phyloP scores from a whole-genome alignment of 2,329 filamentous ascomycete genomes.

The Pyricularia sp. region DNA sequence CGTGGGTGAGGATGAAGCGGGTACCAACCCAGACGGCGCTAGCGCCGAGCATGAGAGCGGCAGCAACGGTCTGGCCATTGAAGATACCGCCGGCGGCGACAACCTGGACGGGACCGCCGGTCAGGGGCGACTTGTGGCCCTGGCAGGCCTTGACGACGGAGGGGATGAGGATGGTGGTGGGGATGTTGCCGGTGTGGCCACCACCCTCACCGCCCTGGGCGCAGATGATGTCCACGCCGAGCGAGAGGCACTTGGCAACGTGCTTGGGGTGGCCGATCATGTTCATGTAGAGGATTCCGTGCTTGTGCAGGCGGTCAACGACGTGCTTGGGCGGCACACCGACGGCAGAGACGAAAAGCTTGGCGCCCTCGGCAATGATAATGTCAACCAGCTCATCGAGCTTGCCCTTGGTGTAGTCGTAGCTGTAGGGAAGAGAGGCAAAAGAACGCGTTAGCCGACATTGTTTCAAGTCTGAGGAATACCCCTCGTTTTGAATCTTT shows the following conservation, averaged over 20 bases:
- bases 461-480: neutral
- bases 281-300: conserved; percentile 96
- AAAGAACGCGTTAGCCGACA: conserved; percentile 9
- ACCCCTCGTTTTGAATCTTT: neutral
- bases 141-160: conserved; percentile 76
- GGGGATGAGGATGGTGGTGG: conserved; percentile 86
- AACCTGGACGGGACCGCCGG: conserved; percentile 79
- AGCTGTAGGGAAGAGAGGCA: conserved; percentile 44
- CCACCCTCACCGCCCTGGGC: conserved; percentile 97
- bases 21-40: conserved; percentile 94
- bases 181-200: conserved; percentile 90
- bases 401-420: conserved; percentile 99
- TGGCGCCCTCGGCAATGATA: conserved; percentile 84
- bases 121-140: conserved; percentile 77
- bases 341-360: conserved; percentile 93
- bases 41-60: conserved; percentile 87
- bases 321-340: conserved; percentile 84
- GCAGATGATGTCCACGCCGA: conserved; percentile 93
- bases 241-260: conserved; percentile 87
- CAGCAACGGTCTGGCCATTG: conserved; percentile 84
- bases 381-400: conserved; percentile 83
- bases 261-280: conserved; percentile 99
- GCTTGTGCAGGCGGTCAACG: conserved; percentile 81
- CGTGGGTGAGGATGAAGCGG: conserved; percentile 85
- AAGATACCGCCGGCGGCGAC: conserved; percentile 89